Percentiles rank a stretch among this genome's conserved stretches.
Conservation (phyloP, 2,329 filamentous ascomycete genomes). For the Drechslera avenae region DNA sequence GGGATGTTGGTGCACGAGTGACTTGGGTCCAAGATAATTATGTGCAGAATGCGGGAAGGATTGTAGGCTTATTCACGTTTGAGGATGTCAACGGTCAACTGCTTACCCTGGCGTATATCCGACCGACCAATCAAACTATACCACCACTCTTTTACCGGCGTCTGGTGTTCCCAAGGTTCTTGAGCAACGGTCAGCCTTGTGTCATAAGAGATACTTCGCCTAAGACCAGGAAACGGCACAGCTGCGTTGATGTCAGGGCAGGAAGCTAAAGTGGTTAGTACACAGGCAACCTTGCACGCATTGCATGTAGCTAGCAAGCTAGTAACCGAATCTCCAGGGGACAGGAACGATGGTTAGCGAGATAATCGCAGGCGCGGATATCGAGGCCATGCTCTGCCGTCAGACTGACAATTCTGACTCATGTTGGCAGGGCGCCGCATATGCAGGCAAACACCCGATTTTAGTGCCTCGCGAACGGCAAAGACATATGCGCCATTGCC, state of each 20-base stretch:
- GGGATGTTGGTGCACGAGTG: not conserved
- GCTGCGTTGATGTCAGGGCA: slow-evolving; percentile 8
- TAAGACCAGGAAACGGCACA: slow-evolving; percentile 6
- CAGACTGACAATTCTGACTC: not conserved
- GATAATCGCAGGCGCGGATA: not conserved
- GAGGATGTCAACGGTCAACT: slow-evolving; percentile 16
- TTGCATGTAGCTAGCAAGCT: not conserved
- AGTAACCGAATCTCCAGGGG: not conserved
- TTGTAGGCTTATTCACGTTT: slow-evolving; percentile 11
- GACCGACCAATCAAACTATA: slow-evolving; percentile 7
- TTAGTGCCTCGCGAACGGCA: slow-evolving; percentile 1
- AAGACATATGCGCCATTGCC: slow-evolving; percentile 8
- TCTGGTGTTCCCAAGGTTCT: slow-evolving; percentile 2
- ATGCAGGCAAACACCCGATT: not conserved
- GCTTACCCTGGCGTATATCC: slow-evolving; percentile 14
- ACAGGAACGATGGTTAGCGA: slow-evolving; percentile 1
- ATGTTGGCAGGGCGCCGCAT: not conserved
- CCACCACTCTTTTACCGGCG: slow-evolving; percentile 12
- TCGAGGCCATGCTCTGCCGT: slow-evolving; percentile 1
- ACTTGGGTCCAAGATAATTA: not conserved
- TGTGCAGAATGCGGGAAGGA: slow-evolving; percentile 7
- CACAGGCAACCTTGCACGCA: slow-evolving; percentile 1
- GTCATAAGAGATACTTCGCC: slow-evolving; percentile 7
- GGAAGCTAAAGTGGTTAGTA: not conserved
- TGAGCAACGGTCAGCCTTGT: slow-evolving; percentile 13